These are phyloP conservation scores for Anthostomella pinea DNA, from an alignment of 2,329 filamentous ascomycete genomes.

Conservation along the genomic window DNA sequence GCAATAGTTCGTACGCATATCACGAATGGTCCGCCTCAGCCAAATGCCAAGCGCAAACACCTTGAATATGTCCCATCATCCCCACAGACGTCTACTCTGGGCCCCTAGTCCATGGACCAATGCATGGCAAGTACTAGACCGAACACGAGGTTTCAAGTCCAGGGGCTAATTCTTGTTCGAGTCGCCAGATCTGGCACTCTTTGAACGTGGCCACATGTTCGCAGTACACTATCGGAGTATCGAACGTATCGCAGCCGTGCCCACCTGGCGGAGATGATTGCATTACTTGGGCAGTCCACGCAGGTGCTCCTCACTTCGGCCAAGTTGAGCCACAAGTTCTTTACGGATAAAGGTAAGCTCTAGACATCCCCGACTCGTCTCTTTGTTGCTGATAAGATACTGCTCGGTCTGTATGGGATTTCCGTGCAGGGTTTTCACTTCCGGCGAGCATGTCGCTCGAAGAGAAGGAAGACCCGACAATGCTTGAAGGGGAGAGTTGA, in stretches of 20 bases:
- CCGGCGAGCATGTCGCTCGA: background rate
- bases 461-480: background rate
- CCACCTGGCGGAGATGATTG: conserved; percentile 48
- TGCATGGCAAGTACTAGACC: no score
- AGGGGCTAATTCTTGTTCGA: no score
- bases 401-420: conserved; percentile 1
- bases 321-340: conserved; percentile 35
- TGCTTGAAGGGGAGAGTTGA: background rate
- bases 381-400: background rate
- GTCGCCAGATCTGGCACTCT: conserved; percentile 47
- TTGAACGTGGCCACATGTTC: conserved; percentile 45
- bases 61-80: no score
- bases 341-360: conserved; percentile 33
- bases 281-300: conserved; percentile 43
- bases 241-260: conserved; percentile 41
- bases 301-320: conserved; percentile 32
- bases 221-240: conserved; percentile 36
- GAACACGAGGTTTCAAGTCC: no score
- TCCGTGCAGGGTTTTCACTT: background rate
- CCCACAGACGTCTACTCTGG: no score
- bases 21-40: no score
- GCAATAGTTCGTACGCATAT: no score
- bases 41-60: no score
- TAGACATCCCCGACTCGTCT: background rate
- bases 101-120: no score